Evolutionary conservation across 2,329 filamentous ascomycete genomes (phyloP), one percentile per base, ranked within the genome.

Genomic region (Chaetomiaceae sp.): DNA sequence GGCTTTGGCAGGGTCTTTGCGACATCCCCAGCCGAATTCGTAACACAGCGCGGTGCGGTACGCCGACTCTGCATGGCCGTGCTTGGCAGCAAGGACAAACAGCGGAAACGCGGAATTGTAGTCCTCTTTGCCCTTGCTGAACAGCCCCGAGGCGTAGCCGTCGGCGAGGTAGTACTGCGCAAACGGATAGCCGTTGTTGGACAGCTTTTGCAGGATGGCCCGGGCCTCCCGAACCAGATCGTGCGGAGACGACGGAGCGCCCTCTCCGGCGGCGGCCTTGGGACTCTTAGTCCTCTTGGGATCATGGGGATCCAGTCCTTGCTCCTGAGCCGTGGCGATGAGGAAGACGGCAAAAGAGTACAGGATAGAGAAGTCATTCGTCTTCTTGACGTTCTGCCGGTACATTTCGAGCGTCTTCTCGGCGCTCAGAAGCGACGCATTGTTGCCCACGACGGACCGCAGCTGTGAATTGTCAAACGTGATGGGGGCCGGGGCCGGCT

Each of bases 361-460:
- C 68, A 96, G 90, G 30, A 95, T 87, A 4, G 87, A 85, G 14
- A 85, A 78, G 67, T 96, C 90, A 56, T 87, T 93, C 3, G 93
- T 95, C 74, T 99, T 99, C 73, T 96, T 97, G 52, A 96, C 89
- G 64, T 97, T 99, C 49, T 86, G 85, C 39, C 92, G 82, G 68
- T 99, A 99, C 92, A 97, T 96, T 49, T 97, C 91, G 43, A 99
- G 79, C 2, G 93, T 99, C 71, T 97, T 91, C 65, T 92, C 88
- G 30, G 89, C 86, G 63, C 89, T 91, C 25, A 99, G 79, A 12
- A 99, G 77, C 17, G 91, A 96, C 3, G 92, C 92, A 71, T 95
- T 95, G 64, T 82, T 86, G 39, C 93, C 93, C 20, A 99, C 84
- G 14, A 81, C 84, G 50, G 78, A 83, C 54, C 89, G 85, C 43